Percentiles rank a stretch among this genome's conserved stretches.
phyloP scores from a whole-genome alignment of 2,329 filamentous ascomycete species.

The Fusarium chaquense region DNA sequence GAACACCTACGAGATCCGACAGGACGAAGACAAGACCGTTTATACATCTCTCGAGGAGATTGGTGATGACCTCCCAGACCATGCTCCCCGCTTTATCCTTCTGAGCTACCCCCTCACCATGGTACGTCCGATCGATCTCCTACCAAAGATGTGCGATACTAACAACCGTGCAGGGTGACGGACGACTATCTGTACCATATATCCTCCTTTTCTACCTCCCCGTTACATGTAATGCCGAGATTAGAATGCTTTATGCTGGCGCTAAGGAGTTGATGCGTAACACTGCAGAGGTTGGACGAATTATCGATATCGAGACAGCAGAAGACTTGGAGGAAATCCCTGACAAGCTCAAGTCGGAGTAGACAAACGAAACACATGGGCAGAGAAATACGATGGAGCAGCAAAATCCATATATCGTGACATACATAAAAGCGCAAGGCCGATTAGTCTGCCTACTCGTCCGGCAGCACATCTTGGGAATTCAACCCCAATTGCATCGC shows the following conservation, averaged over 20 bases:
- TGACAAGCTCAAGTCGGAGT: conserved; percentile 61
- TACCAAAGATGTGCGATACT: conserved; percentile 17
- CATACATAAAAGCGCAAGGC: conserved; percentile 32
- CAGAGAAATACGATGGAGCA: background rate
- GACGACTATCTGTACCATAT: conserved; percentile 89
- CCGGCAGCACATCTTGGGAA: conserved; percentile 63
- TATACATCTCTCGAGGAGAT: conserved; percentile 86
- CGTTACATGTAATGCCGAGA: conserved; percentile 86
- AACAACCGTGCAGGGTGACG: conserved; percentile 71
- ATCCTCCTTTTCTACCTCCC: conserved; percentile 96
- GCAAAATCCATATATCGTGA: conserved; percentile 30
- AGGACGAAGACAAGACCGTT: conserved; percentile 79
- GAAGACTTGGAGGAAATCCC: conserved; percentile 90
- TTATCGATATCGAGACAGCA: conserved; percentile 84
- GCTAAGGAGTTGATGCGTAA: conserved; percentile 97
- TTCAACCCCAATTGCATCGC: conserved; percentile 74
- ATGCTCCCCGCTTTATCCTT: conserved; percentile 88
- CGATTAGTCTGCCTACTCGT: conserved; percentile 42
- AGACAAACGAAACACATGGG: background rate
- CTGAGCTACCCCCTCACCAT: conserved; percentile 91
- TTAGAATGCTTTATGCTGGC: conserved; percentile 93
- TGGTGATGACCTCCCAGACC: conserved; percentile 90
- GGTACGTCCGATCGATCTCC: conserved; percentile 61
- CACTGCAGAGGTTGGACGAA: conserved; percentile 87
- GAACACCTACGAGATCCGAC: conserved; percentile 87